These are phyloP conservation scores for Leptographium procerum DNA, from an alignment of 2,329 filamentous ascomycete genomes.

Conservation along the genomic window DNA sequence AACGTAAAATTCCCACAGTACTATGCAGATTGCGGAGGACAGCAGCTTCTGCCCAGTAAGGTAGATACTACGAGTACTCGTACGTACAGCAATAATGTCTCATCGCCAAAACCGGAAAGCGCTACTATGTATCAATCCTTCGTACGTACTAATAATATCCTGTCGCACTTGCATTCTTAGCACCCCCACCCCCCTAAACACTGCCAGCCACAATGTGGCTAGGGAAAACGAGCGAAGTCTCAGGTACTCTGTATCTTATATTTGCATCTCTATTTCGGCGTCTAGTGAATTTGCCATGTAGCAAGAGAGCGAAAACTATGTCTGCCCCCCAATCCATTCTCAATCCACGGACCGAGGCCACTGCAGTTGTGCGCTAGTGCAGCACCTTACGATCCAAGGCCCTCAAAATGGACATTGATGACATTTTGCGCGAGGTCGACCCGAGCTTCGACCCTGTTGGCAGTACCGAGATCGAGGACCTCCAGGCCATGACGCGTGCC, in stretches of 20 bases:
- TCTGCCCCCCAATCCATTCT: not conserved
- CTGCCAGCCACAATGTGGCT: not conserved
- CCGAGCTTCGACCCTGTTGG: constrained; percentile 42
- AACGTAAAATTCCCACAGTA: not conserved
- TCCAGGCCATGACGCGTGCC: constrained; percentile 79
- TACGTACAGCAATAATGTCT: too few relatives aligned
- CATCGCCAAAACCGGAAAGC: not conserved
- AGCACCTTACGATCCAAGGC: too few relatives aligned
- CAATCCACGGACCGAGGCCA: not conserved
- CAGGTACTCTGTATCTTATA: too few relatives aligned
- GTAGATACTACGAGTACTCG: too few relatives aligned
- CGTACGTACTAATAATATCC: too few relatives aligned
- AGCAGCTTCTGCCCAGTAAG: too few relatives aligned
- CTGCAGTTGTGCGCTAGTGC: not conserved
- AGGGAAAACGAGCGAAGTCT: not conserved
- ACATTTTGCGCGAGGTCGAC: constrained; percentile 66
- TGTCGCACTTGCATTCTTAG: too few relatives aligned
- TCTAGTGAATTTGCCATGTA: not conserved
- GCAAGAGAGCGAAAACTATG: not conserved
- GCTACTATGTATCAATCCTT: too few relatives aligned
- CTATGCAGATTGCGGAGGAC: too few relatives aligned
- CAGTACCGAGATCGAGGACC: constrained; percentile 51
- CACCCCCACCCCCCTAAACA: too few relatives aligned
- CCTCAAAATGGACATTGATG: constrained; percentile 60
- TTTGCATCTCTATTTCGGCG: not conserved